Evolutionary conservation across 139 green algal genomes (phyloP).

Genomic region (Chlamydomonas schloesseri): DNA sequence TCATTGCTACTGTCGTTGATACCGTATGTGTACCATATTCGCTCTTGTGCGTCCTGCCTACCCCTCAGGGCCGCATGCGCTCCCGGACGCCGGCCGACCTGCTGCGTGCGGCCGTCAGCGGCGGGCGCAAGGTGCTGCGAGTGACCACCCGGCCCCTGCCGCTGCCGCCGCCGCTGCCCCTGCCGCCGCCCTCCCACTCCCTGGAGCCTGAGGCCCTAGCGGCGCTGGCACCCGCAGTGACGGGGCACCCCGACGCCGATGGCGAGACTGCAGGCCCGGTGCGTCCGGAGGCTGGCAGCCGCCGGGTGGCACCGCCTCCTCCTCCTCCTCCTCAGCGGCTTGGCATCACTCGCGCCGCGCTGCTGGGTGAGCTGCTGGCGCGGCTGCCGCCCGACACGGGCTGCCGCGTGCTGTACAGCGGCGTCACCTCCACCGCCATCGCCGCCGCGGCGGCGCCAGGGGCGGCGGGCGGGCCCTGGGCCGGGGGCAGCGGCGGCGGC

Average conservation of each 20-base stretch:
- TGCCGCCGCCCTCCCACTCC: too few species aligned
- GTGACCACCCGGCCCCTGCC: conserved; percentile 2
- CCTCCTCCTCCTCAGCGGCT: too few species aligned
- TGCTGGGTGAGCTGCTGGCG: neutral
- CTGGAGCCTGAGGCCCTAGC: neutral
- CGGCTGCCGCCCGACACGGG: neutral
- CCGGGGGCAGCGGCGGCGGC: neutral
- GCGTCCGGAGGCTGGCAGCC: too few species aligned
- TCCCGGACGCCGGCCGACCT: neutral
- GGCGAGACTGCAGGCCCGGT: too few species aligned
- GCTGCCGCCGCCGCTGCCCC: neutral
- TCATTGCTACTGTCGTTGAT: too few species aligned
- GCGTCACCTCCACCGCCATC: neutral
- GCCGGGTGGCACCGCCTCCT: too few species aligned
- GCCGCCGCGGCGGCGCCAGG: neutral
- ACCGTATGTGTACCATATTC: too few species aligned
- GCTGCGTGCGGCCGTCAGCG: neutral
- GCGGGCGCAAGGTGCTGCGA: neutral
- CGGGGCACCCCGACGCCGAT: too few species aligned
- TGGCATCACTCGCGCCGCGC: neutral
- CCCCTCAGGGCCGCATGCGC: neutral
- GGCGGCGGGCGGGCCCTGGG: neutral
- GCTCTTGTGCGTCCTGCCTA: too few species aligned
- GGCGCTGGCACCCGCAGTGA: too few species aligned
- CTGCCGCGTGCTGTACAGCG: conserved; percentile 19